Base-by-base conservation (phyloP, 2,329 filamentous ascomycete genomes). In the Aspergillus tamarii region DNA sequence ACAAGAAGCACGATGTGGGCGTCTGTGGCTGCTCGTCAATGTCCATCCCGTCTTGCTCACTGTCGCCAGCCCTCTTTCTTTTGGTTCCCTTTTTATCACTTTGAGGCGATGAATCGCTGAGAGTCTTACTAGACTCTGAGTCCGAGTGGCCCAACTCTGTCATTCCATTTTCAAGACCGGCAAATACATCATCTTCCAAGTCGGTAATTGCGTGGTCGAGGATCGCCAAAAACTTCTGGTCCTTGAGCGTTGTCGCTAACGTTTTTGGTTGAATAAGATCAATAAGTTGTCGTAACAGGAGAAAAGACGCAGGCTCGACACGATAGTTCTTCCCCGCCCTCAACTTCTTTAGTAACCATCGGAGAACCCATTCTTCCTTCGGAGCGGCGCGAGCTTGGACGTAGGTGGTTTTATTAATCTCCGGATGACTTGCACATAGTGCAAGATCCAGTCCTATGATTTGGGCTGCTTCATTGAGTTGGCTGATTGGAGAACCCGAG, bases 211-310 rank as follows among this genome's bases (percentile, higher is more conserved):
- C 87, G 69, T 87, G 85, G 69, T 89, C 87, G 48, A 96, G 75
- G 11, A 92, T 85, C 1, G 80, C 77, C 39, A 91, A 78, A 59
- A 96, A 92, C 53, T 87, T 85, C 62, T 89, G 84, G 63, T 93
- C 89, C 26, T 87, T 88, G 8, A 96, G 83, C 4, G 91, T 88
- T 63, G 88, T 88, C 10, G 91, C 91, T 28, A 92, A 82, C 12
- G 87, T 89, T 53, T 90, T 88, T 0, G 88, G 80, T 0, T 91
- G 89, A 21, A 94, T 86, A n/a, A 87, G 83, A 70, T 89, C 88
- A 59, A 91, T 82, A 1, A 92, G 81, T 82, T 88, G 88, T 78
- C 87, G 83, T 61, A 91, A 71, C 58, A 87, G 83, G 82, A 80
- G 70, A 71, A 86, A 89, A 34, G 81, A 78, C 53, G 71, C 71